Conservation (phyloP, 768 basidiomycete genomes). For the Russula brevipes region DNA sequence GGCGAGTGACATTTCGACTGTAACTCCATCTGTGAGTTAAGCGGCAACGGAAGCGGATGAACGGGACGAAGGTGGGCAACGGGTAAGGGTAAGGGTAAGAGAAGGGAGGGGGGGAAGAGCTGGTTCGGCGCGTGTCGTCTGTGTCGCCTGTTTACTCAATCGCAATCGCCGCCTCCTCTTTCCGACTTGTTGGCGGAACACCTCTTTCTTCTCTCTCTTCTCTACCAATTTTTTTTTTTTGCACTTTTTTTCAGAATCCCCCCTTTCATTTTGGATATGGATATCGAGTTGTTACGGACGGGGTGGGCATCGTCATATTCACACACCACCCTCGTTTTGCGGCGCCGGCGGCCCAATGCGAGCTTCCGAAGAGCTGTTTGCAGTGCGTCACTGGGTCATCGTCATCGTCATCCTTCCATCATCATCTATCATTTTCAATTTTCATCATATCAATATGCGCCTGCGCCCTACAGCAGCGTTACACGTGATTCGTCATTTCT, state of each 20-base stretch:
- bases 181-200: slow-evolving; percentile 5
- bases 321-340: no score
- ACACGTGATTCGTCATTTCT: slow-evolving; percentile 5
- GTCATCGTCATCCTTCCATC: no score
- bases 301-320: no score
- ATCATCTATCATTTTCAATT: no score
- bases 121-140: background rate
- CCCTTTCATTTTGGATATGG: no score
- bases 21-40: background rate
- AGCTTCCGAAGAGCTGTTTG: background rate
- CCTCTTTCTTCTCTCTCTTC: background rate
- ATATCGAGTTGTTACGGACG: no score
- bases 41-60: background rate
- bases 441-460: no score
- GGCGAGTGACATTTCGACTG: background rate
- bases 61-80: background rate
- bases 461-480: no score
- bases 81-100: background rate
- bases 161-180: slow-evolving; percentile 17
- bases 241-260: no score
- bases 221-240: background rate
- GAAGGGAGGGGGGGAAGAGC: background rate
- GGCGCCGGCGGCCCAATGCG: slow-evolving; percentile 4
- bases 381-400: no score
- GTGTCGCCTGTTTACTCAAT: slow-evolving; percentile 9